These are phyloP conservation scores for Monosporascus ibericus DNA, from an alignment of 2,329 filamentous ascomycete genomes.

Conservation along the genomic window DNA sequence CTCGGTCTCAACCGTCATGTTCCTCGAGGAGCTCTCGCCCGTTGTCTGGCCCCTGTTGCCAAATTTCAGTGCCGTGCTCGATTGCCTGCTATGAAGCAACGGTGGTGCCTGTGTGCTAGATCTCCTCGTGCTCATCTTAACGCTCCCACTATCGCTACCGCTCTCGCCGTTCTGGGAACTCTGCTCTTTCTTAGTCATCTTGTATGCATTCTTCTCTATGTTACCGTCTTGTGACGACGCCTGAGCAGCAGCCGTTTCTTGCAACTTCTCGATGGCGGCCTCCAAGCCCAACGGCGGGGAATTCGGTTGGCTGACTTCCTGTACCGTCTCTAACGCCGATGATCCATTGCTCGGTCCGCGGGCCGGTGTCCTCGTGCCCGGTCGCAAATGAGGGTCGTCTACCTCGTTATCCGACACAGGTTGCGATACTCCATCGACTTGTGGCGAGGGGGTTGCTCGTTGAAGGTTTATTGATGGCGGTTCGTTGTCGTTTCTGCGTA, in stretches of 20 bases:
- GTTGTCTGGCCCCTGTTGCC: constrained; percentile 59
- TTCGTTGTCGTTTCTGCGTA: constrained; percentile 43
- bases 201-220: constrained; percentile 34
- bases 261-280: constrained; percentile 43
- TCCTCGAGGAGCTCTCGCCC: constrained; percentile 69
- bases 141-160: constrained; percentile 61
- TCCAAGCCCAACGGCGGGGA: constrained; percentile 52
- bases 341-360: constrained; percentile 53
- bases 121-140: constrained; percentile 34
- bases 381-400: constrained; percentile 42
- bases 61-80: constrained; percentile 60
- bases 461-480: constrained; percentile 48
- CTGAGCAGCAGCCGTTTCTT: constrained; percentile 41
- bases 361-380: constrained; percentile 54
- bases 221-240: constrained; percentile 28
- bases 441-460: constrained; percentile 41
- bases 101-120: constrained; percentile 40
- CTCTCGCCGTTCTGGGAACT: constrained; percentile 47
- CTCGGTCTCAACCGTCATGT: constrained; percentile 97
- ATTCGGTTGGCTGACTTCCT: constrained; percentile 76
- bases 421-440: constrained; percentile 31
- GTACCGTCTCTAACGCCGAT: constrained; percentile 77
- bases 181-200: constrained; percentile 40
- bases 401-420: constrained; percentile 44
- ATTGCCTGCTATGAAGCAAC: constrained; percentile 56